These are phyloP conservation scores for Parmelia sp. DNA, from an alignment of 495 filamentous ascomycete genomes.

Conservation along the genomic window DNA sequence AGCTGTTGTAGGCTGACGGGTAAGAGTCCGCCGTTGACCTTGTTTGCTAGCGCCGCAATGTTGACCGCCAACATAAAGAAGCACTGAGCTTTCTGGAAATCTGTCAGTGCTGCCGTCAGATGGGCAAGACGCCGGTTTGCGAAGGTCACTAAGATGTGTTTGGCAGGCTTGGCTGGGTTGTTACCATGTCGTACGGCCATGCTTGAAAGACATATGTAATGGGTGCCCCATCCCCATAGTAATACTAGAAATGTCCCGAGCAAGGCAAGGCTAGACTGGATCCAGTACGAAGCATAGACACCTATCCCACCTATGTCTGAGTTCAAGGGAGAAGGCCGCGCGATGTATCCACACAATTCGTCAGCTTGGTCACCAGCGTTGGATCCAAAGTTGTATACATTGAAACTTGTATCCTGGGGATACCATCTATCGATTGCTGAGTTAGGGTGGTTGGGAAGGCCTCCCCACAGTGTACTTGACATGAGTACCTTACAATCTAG, in stretches of 20 bases:
- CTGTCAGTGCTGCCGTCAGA: slow-evolving; percentile 14
- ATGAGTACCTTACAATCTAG: not conserved
- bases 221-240: slow-evolving; percentile 12
- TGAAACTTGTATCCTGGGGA: not conserved
- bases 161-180: not conserved
- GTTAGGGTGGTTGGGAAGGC: no score
- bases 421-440: no score
- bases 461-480: not conserved
- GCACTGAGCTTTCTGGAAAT: slow-evolving; percentile 26
- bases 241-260: slow-evolving; percentile 14
- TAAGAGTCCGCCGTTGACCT: slow-evolving; percentile 15
- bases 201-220: not conserved
- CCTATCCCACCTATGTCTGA: slow-evolving; percentile 21
- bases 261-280: slow-evolving; percentile 20
- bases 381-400: not conserved
- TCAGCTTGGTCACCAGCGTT: not conserved
- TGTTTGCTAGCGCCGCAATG: slow-evolving; percentile 21
- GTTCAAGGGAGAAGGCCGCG: not conserved
- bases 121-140: slow-evolving; percentile 9
- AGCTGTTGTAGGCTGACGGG: slow-evolving; percentile 22
- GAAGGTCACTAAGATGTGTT: not conserved
- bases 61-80: slow-evolving; percentile 26
- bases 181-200: slow-evolving; percentile 3
- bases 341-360: not conserved
- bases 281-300: slow-evolving; percentile 24